Base-by-base conservation (phyloP, 345 rosid species). In the Geranium rotundifolium region DNA sequence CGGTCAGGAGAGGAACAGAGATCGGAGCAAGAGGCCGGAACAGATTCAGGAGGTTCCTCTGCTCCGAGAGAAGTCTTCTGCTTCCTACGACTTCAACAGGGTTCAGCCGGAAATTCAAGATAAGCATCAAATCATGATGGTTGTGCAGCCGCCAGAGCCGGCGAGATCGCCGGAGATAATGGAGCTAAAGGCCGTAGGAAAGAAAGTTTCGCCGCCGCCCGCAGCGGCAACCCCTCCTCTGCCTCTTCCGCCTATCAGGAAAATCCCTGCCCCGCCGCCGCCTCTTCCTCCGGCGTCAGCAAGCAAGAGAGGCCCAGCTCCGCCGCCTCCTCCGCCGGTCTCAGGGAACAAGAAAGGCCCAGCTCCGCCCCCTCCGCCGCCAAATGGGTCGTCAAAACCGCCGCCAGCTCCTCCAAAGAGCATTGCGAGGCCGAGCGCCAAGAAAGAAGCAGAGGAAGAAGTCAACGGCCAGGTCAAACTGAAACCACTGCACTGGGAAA, bases 401-500 rank as follows among this genome's bases (percentile, higher is more conserved):
- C 52, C 52, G 12, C 52, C 52, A 46, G 15, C 52, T 46, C 52
- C 52, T 46, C 52, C 52, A 14, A 46, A 46, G 52, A 16, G 52
- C 3, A 10, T 9, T 5, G 15, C 15, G 52, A 34, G 10, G 41
- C 41, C 61, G 6, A 57, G 59, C 7, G 41, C 60, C 12, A 19
- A 65, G 23, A 52, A 12, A 34, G 52, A 49, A 8, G 56, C 41
- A 34, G 41, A 49, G 34, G 55, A 59, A 52, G 54, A 57, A 1
- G 57, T 29, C 29, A 77, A 64, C 69, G 82, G 75, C 62, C 88
- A 77, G 54, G 85, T 82, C 15, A 89, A 84, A 74, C 72, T 93
- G 62, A 89, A 85, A 83, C 95, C 99, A 6, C 62, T 89, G 67
- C 99, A 89, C 67, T 86, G 96, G 99, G 96, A 87, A 71, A 89